A percentile compares a stretch with the other conserved stretches of the same genome.
phyloP scores from a whole-genome alignment of 495 filamentous ascomycete species.

The Daldinia vernicosa region DNA sequence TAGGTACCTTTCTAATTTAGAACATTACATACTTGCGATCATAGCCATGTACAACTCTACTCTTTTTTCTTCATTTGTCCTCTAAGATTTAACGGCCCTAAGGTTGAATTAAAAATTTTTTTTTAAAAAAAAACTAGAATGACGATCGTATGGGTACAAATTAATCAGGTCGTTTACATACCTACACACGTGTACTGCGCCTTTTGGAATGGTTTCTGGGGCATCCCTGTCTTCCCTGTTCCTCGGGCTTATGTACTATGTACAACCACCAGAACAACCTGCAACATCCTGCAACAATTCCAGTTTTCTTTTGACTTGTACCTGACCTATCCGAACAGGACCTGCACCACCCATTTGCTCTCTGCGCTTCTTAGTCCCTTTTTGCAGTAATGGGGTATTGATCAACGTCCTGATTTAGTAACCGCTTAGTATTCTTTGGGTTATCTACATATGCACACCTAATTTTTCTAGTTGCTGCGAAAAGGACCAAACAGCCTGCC shows the following conservation, averaged over 20 bases:
- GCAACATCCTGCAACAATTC: conserved; percentile 17
- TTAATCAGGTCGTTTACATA: conserved; percentile 32
- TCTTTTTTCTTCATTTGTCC: background rate
- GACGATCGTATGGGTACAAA: conserved; percentile 26
- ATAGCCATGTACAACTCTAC: background rate
- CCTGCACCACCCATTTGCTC: conserved; percentile 31
- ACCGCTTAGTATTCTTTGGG: background rate
- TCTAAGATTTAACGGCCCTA: background rate
- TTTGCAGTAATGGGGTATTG: conserved; percentile 28
- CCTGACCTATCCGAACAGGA: conserved; percentile 18
- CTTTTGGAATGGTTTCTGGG: conserved; percentile 33
- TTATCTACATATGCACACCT: background rate
- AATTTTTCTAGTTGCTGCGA: background rate
- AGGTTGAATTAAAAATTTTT: conserved; percentile 12
- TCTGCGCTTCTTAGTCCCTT: conserved; percentile 25
- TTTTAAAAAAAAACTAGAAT: conserved; percentile 16
- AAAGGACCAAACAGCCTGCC: background rate
- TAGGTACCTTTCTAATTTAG: background rate
- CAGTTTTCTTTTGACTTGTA: conserved; percentile 27
- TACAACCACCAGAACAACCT: conserved; percentile 3
- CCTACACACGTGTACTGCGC: conserved; percentile 30
- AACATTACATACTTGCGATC: background rate
- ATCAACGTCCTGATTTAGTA: conserved; percentile 31
- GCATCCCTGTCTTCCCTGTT: conserved; percentile 20
- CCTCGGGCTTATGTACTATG: conserved; percentile 24